Percentiles rank a stretch among this genome's conserved stretches.
Evolutionary conservation across 2,329 filamentous ascomycete species (phyloP).

Genomic region (Bipolaris oryzae): DNA sequence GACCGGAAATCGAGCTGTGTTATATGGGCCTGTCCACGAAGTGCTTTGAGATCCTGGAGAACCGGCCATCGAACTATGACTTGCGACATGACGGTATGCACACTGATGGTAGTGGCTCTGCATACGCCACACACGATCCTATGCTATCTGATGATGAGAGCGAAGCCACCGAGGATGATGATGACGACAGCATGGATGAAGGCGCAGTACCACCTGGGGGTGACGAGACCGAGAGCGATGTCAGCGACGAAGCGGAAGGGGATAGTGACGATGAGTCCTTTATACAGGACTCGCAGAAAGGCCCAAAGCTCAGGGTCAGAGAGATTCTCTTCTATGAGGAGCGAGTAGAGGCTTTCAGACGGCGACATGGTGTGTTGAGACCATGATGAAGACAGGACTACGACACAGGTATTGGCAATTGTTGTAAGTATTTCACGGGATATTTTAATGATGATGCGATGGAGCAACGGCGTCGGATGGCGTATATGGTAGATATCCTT

Average conservation of each 20-base stretch:
- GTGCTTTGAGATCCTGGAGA: conserved; percentile 82
- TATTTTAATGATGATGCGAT: conserved; percentile 9
- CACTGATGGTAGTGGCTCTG: conserved; percentile 29
- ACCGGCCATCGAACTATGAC: conserved; percentile 55
- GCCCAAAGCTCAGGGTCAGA: conserved; percentile 65
- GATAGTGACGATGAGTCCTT: conserved; percentile 60
- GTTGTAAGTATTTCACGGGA: conserved; percentile 9
- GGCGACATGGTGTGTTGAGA: conserved; percentile 61
- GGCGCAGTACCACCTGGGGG: conserved; percentile 58
- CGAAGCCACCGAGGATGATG: conserved; percentile 52
- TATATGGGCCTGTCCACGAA: conserved; percentile 78
- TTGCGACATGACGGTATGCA: conserved; percentile 40
- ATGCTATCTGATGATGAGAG: conserved; percentile 47
- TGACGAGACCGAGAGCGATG: conserved; percentile 43
- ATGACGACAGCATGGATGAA: conserved; percentile 58
- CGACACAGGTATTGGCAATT: conserved; percentile 8
- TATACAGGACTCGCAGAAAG: conserved; percentile 56
- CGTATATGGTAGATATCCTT: conserved; percentile 24
- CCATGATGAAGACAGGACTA: conserved; percentile 19
- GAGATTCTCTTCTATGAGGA: conserved; percentile 88
- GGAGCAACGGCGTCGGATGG: conserved; percentile 13
- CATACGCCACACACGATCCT: conserved; percentile 37
- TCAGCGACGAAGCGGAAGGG: conserved; percentile 47
- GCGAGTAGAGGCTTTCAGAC: conserved; percentile 76
- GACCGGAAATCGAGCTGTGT: conserved; percentile 76